A percentile compares a stretch with the other conserved stretches of the same genome.
Evolutionary conservation across 106 monocot genomes (phyloP).

Genomic region (Iris macrosiphon): DNA sequence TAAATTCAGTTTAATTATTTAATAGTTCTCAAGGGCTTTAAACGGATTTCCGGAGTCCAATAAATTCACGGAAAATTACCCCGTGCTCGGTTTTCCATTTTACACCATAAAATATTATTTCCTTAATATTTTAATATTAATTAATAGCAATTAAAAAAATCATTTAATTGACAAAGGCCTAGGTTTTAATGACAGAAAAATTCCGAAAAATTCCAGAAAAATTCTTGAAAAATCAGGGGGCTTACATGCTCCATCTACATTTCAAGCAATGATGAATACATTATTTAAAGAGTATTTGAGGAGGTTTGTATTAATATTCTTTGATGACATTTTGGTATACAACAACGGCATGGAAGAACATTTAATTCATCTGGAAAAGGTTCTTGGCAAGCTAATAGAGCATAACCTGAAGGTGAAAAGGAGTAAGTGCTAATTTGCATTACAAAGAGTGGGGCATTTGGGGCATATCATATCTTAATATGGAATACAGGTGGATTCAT

Average conservation of each 20-base stretch:
- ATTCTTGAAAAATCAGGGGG: too few relatives aligned
- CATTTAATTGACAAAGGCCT: too few relatives aligned
- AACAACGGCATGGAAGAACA: background rate
- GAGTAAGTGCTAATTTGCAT: background rate
- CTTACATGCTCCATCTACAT: conserved; percentile 3
- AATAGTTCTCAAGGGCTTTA: too few relatives aligned
- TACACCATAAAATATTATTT: too few relatives aligned
- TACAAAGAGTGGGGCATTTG: background rate
- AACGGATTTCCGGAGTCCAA: too few relatives aligned
- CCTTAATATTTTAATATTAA: too few relatives aligned
- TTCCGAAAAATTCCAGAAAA: too few relatives aligned
- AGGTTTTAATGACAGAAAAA: too few relatives aligned
- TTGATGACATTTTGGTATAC: conserved; percentile 11
- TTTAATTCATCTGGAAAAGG: background rate
- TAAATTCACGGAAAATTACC: too few relatives aligned
- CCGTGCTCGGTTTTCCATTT: too few relatives aligned
- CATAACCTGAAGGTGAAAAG: background rate
- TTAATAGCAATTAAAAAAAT: too few relatives aligned
- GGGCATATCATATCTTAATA: background rate
- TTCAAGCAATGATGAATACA: conserved; percentile 5
- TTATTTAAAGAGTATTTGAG: background rate
- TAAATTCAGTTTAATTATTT: too few relatives aligned
- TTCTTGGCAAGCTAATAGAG: background rate
- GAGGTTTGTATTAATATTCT: background rate
- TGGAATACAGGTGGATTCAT: background rate